Base-by-base conservation (phyloP, 805 yeast species). In the Lipomyces anomalus region DNA sequence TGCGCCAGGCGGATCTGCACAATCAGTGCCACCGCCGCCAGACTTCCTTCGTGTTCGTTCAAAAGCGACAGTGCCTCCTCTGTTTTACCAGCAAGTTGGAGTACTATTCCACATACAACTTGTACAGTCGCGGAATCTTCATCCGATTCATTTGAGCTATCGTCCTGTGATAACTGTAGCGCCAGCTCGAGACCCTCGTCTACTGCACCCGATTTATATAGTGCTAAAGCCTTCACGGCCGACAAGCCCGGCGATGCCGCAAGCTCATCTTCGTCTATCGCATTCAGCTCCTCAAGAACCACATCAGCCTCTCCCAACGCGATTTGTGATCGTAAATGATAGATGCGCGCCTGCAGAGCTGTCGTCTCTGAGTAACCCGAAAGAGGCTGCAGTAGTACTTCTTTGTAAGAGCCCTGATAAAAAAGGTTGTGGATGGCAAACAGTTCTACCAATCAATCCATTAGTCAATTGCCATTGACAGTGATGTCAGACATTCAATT, bases 31-130 rank as follows among this genome's bases (percentile, higher is more conserved):
- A 64, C 61, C 52, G 55, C 53, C 17, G 55, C 72, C 22, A 68
- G 59, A 30, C 57, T 56, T 33, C 68, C 61, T 57, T 75, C 74
- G 26, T 67, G 65, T 13, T 61, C 60, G 24, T 67, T 65, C 20
- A 67, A 57, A 16, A 70, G 48, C 23, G 59, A 56, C 45, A 74
- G 63, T 6, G 78, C 78, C 39, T 69, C 70, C 16, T 73, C 73
- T 17, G 62, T 61, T 16, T 66, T 64, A 3, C 67, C 70, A 44
- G 67, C 62, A 4, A 63, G 59, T n/a, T 70, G 67, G 24, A 71
- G 61, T 45, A 72, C 66, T 13, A 71, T 55, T 1, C 72, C 67
- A 0, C 71, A 71, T 9, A 75, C 38, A 39, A 66, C 68, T 50
- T 63, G 63, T 13, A 66, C 72, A 17, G 55, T 60, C 37, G 46